Percentiles rank a stretch among this genome's conserved stretches.
Evolutionary conservation across 371 early-diverging fungal species (phyloP).

Genomic region (Funneliformis caledonium): DNA sequence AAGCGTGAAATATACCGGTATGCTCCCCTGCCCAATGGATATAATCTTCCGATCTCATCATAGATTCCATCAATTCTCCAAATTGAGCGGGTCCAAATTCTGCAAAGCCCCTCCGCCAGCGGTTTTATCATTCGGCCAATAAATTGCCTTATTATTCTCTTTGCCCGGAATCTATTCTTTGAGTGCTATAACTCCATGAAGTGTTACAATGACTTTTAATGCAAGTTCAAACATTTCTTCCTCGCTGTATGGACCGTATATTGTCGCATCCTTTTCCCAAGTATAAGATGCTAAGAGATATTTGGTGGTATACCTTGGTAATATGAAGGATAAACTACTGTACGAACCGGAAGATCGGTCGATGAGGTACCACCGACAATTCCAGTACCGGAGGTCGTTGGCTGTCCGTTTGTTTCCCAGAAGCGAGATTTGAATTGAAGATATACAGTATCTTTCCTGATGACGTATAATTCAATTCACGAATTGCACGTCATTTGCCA

Average conservation of each 20-base stretch:
- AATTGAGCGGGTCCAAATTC: background rate
- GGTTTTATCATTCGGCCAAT: background rate
- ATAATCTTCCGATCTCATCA: background rate
- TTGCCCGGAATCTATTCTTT: background rate
- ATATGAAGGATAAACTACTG: conserved; percentile 21
- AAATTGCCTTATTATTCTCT: background rate
- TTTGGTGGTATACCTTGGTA: background rate
- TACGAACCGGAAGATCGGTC: conserved; percentile 21
- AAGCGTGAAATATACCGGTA: background rate
- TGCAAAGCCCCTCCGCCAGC: background rate
- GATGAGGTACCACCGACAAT: conserved; percentile 6
- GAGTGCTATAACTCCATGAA: background rate
- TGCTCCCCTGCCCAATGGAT: conserved; percentile 8
- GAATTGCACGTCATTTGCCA: conserved; percentile 1
- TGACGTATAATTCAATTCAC: background rate
- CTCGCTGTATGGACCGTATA: background rate
- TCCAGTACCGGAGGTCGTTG: background rate
- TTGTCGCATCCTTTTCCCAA: background rate
- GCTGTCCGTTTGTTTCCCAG: background rate
- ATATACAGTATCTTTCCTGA: conserved; percentile 13
- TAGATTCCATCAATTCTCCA: background rate
- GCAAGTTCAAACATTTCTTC: background rate
- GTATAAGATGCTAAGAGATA: background rate
- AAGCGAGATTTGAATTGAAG: background rate
- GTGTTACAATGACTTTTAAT: background rate